Base-by-base conservation (phyloP, 1,284 basidiomycete species). In the Thecaphora frezii region DNA sequence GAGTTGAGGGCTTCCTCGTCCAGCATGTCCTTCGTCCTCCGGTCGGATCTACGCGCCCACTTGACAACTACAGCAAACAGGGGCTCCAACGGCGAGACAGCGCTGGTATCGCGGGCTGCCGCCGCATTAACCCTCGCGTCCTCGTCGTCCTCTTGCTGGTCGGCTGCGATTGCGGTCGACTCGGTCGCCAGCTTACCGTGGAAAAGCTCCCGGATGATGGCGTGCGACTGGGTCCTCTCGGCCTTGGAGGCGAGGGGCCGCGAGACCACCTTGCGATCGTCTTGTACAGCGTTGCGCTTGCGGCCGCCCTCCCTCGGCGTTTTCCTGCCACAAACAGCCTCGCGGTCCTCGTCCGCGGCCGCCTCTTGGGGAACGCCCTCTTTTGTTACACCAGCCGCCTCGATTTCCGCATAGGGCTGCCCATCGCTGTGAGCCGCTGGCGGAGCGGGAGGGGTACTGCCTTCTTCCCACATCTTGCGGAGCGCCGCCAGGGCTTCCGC, bases 211-310 rank as follows among this genome's bases (percentile, higher is more conserved):
- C 96, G 86, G 38, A 98, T 82, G 13, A 84, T 81, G 78, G 89
- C 85, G 78, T 98, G 94, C 52, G 96, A 84, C 5, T 85, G 85
- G 2, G 90, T 91, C 25, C 94, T 86, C 10, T 85, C 86, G 25
- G 86, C 84, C 80, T 97, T 97, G 22, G 87, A 88, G 23, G 83
- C 78, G 41, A 98, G 91, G 10, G 89, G 86, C 89, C 94, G 79
- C 26, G 66, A 36, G 9, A 25, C 8, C 25, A 21, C 46, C 19
- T 9, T 24, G 30, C 26, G 28, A 30, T 30, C 14, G 28, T 30
- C 28, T 14, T 30, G 28, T 7, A 30, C 28, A 14, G 28, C 28
- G 28, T 14, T 30, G 28, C 7, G 8, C 28, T 30, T 30, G 28
- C 28, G 28, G 14, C 28, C 28, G 28, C 28, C 28, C 28, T 30